Percentiles rank a stretch among this genome's conserved stretches.
These are phyloP conservation scores for Suhomyces vadensis DNA, from an alignment of 805 yeast genomes.

Conservation along the genomic window DNA sequence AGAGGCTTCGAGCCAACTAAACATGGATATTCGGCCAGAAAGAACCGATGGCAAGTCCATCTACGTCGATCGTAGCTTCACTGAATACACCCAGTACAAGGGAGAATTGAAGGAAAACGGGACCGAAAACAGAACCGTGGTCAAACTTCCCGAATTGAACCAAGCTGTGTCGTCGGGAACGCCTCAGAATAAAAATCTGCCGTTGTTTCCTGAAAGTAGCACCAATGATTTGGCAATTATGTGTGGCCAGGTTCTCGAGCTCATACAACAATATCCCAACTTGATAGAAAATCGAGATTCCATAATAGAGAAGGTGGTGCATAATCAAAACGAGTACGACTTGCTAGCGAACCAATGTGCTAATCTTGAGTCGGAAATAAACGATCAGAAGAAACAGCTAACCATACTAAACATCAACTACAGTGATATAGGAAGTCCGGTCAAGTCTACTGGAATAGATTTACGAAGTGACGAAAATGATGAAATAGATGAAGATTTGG, in stretches of 20 bases:
- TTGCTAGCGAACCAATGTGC: slow-evolving; percentile 39
- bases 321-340: slow-evolving; percentile 39
- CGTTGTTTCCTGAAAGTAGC: not conserved
- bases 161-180: not conserved
- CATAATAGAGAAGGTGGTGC: slow-evolving; percentile 32
- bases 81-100: slow-evolving; percentile 20
- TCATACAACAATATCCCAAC: slow-evolving; percentile 29
- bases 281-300: slow-evolving; percentile 23
- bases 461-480: slow-evolving; percentile 8
- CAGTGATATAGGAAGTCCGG: slow-evolving; percentile 20
- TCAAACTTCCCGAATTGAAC: slow-evolving; percentile 23
- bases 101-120: slow-evolving; percentile 11
- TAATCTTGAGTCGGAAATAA: slow-evolving; percentile 44
- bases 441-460: slow-evolving; percentile 9
- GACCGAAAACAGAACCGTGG: slow-evolving; percentile 30
- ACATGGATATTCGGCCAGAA: slow-evolving; percentile 35
- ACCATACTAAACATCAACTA: slow-evolving; percentile 32
- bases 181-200: not conserved
- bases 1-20: not conserved
- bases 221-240: slow-evolving; percentile 16
- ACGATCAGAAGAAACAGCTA: slow-evolving; percentile 45
- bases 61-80: slow-evolving; percentile 33
- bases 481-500: slow-evolving; percentile 18
- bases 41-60: slow-evolving; percentile 51
- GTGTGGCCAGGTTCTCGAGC: slow-evolving; percentile 42